phyloP scores from a whole-genome alignment of 2,329 filamentous ascomycete species.

The Botryotinia narcissicola region DNA sequence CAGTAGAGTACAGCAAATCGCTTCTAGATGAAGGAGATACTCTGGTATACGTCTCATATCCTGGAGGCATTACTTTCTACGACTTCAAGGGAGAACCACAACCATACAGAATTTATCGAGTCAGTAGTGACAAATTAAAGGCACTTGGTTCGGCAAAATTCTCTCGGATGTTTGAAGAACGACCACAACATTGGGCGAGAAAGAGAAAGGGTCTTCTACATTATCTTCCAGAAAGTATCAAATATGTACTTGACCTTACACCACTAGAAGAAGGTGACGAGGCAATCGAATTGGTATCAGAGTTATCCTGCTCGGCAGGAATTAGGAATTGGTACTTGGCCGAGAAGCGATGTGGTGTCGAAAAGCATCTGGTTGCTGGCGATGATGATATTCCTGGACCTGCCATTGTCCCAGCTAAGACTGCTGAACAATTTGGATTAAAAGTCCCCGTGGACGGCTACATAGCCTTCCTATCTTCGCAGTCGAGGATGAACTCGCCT shows the following conservation, averaged over 20 bases:
- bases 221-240: constrained; percentile 45
- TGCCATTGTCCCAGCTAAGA: neutral
- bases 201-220: constrained; percentile 37
- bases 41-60: constrained; percentile 43
- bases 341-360: constrained; percentile 41
- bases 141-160: constrained; percentile 49
- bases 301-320: constrained; percentile 55
- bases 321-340: constrained; percentile 55
- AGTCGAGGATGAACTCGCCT: neutral
- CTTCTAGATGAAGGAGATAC: constrained; percentile 43
- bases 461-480: neutral
- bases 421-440: neutral
- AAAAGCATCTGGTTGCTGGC: constrained; percentile 45
- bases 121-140: constrained; percentile 48
- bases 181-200: constrained; percentile 43
- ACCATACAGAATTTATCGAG: constrained; percentile 42
- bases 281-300: constrained; percentile 56
- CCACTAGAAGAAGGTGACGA: constrained; percentile 62
- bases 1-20: constrained; percentile 28
- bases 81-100: constrained; percentile 32
- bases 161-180: constrained; percentile 44
- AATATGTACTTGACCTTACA: constrained; percentile 62
- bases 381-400: constrained; percentile 43
- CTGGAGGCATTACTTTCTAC: constrained; percentile 36
- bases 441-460: neutral